phyloP scores from a whole-genome alignment of 768 basidiomycete genomes.

The Mycena kentingensis region DNA sequence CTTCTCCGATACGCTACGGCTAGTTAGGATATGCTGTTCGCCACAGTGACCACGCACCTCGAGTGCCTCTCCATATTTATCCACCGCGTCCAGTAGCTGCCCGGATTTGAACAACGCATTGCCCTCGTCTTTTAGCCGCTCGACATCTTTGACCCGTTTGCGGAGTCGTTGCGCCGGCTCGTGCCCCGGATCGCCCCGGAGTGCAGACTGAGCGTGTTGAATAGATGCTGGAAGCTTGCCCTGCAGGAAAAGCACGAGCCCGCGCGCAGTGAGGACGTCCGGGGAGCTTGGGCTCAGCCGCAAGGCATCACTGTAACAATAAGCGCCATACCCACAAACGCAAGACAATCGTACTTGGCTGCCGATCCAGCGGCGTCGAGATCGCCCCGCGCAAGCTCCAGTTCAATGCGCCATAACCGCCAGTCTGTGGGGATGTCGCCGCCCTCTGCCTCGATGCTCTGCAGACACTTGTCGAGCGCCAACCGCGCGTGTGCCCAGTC shows the following conservation, averaged over 20 bases:
- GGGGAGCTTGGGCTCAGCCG: constrained; percentile 73
- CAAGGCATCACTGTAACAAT: constrained; percentile 64
- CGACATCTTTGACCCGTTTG: constrained; percentile 80
- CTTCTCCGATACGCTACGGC: constrained; percentile 63
- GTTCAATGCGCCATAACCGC: constrained; percentile 77
- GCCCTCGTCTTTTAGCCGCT: constrained; percentile 83
- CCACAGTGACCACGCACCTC: no score
- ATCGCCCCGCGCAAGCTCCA: constrained; percentile 70
- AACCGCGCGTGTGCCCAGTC: constrained; percentile 80
- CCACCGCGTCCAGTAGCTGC: constrained; percentile 60
- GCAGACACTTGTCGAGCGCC: constrained; percentile 77
- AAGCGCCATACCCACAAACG: constrained; percentile 3
- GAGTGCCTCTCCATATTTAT: constrained; percentile 71
- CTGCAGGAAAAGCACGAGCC: constrained; percentile 73
- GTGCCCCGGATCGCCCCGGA: constrained; percentile 79
- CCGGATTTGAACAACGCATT: constrained; percentile 72
- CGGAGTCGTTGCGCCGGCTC: constrained; percentile 69
- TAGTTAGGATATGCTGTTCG: no score
- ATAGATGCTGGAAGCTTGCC: constrained; percentile 72
- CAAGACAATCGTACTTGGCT: constrained; percentile 61
- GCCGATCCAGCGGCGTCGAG: constrained; percentile 74
- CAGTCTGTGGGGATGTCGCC: constrained; percentile 77
- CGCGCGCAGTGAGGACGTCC: constrained; percentile 77
- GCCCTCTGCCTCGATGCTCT: constrained; percentile 74
- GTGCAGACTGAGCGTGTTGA: constrained; percentile 68